Conservation (phyloP, 2,329 filamentous ascomycete genomes). For the Fusarium stilboides region DNA sequence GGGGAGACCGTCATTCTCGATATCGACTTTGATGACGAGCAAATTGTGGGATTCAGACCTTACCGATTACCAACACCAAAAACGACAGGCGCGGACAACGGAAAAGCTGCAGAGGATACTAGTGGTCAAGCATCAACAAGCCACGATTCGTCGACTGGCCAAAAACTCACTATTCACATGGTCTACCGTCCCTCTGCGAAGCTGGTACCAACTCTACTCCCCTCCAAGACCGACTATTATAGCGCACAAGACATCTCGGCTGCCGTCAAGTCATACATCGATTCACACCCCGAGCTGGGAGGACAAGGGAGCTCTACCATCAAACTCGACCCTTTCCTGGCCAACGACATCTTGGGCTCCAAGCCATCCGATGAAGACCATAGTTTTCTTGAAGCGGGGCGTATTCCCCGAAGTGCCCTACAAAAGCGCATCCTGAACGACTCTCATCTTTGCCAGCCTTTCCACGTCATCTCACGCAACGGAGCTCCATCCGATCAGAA, state of each 20-base stretch:
- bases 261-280: conserved; percentile 44
- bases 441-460: conserved; percentile 39
- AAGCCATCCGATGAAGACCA: conserved; percentile 41
- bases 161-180: conserved; percentile 36
- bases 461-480: conserved; percentile 35
- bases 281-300: conserved; percentile 36
- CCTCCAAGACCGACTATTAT: conserved; percentile 46
- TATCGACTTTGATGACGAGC: conserved; percentile 41
- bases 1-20: conserved; percentile 45
- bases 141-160: conserved; percentile 12
- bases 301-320: conserved; percentile 38
- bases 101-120: neutral
- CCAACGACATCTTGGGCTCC: conserved; percentile 39
- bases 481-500: conserved; percentile 30
- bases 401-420: conserved; percentile 37
- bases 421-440: conserved; percentile 44
- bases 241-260: conserved; percentile 37
- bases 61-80: conserved; percentile 39
- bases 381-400: conserved; percentile 34
- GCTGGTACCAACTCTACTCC: conserved; percentile 38
- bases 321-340: conserved; percentile 41
- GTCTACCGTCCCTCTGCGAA: conserved; percentile 40
- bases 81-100: neutral
- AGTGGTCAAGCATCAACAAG: conserved; percentile 9
- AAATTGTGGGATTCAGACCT: conserved; percentile 35